A percentile compares a stretch with the other conserved stretches of the same genome.
Evolutionary conservation across 2,329 filamentous ascomycete species (phyloP).

Genomic region (Aspergillus jensenii): DNA sequence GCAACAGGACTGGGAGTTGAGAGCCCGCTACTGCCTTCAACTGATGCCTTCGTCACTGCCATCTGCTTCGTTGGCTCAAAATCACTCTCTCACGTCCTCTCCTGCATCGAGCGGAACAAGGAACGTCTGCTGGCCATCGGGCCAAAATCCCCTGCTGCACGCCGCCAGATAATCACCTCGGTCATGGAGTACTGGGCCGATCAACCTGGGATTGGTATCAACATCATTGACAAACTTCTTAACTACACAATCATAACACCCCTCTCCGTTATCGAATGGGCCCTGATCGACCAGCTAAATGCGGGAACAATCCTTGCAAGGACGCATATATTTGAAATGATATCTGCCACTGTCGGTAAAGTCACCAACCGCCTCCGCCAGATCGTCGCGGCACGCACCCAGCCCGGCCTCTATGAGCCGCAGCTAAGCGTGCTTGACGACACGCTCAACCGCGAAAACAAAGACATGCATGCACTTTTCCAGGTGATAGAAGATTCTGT

Average conservation of each 20-base stretch:
- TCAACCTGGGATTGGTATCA: constrained; percentile 86
- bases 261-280: constrained; percentile 84
- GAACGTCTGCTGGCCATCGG: constrained; percentile 80
- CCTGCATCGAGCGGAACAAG: constrained; percentile 93
- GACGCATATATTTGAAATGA: constrained; percentile 82
- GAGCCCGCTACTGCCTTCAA: constrained; percentile 81
- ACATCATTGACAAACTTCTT: constrained; percentile 92
- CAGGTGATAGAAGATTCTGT: constrained; percentile 76
- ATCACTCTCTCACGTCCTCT: constrained; percentile 91
- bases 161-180: constrained; percentile 83
- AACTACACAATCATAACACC: constrained; percentile 96
- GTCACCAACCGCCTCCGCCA: constrained; percentile 84
- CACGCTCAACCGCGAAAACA: constrained; percentile 67
- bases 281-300: constrained; percentile 65
- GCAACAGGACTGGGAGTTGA: constrained; percentile 66
- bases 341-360: constrained; percentile 84
- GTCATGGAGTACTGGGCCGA: constrained; percentile 92
- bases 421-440: constrained; percentile 64
- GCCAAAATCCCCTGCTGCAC: constrained; percentile 69
- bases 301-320: constrained; percentile 69
- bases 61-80: constrained; percentile 94
- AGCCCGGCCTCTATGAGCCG: constrained; percentile 53
- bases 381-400: constrained; percentile 65
- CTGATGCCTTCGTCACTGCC: constrained; percentile 89
- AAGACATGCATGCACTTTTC: constrained; percentile 77